phyloP scores from a whole-genome alignment of 768 basidiomycete species.

The Rhodosporidiobolus odoratus region DNA sequence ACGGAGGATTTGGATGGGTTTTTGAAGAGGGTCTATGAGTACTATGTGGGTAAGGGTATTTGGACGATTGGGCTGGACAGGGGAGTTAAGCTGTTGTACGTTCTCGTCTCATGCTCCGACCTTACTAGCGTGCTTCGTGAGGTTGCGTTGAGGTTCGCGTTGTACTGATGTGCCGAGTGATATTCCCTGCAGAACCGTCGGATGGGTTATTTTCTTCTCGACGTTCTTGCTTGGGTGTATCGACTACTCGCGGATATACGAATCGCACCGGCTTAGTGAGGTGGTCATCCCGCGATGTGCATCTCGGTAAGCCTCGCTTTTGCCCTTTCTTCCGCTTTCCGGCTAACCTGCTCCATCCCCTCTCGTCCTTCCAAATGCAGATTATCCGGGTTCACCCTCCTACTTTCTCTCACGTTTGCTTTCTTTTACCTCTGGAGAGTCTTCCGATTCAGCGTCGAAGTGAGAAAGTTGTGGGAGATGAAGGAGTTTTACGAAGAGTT shows the following conservation, averaged over 20 bases:
- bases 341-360: background rate
- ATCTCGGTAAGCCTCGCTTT: slow-evolving; percentile 74
- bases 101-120: slow-evolving; percentile 40
- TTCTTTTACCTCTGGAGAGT: slow-evolving; percentile 87
- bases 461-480: slow-evolving; percentile 82
- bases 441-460: slow-evolving; percentile 65
- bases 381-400: slow-evolving; percentile 51
- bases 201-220: slow-evolving; percentile 97
- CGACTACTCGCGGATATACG: slow-evolving; percentile 75
- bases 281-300: slow-evolving; percentile 78
- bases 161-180: too few species aligned
- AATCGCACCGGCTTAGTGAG: slow-evolving; percentile 66
- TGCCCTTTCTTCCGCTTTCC: background rate
- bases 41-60: slow-evolving; percentile 94
- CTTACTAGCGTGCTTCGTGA: too few species aligned
- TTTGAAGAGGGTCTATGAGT: slow-evolving; percentile 72
- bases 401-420: slow-evolving; percentile 81
- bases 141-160: slow-evolving; percentile 31
- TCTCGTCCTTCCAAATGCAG: background rate
- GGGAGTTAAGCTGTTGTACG: slow-evolving; percentile 90
- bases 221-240: slow-evolving; percentile 93
- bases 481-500: slow-evolving; percentile 93
- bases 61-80: slow-evolving; percentile 87
- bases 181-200: slow-evolving; percentile 66
- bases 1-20: slow-evolving; percentile 95